Base-by-base conservation (phyloP, 352 stramenopile species). In the Phytophthora litchii region DNA sequence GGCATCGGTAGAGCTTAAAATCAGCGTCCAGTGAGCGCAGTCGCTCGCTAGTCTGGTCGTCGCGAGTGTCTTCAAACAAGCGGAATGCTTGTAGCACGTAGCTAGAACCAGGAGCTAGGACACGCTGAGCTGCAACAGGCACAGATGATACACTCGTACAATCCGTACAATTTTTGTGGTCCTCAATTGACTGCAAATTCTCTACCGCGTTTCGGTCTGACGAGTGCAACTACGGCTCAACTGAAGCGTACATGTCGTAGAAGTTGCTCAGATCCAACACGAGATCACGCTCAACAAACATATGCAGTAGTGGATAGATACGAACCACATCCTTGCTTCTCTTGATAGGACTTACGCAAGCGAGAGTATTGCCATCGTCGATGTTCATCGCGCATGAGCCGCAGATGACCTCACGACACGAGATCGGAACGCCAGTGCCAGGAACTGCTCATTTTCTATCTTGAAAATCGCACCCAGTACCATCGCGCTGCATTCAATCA, bases 81-180 rank as follows among this genome's bases (percentile, higher is more conserved):
- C 94, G 91, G 76, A 97, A 98, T 53, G 95, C 95, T 77, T 98
- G 90, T 80, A 95, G 13, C 6, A 27, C 3, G 23, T n/a, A n/a
- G n/a, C n/a, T n/a, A 50, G 40, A 83, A 99, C 97, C 97, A 99
- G 83, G 99, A 99, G 46, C 86, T 98, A n/a, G 97, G 97, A 81
- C 97, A 99, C 25, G 97, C 96, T 1, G 97, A 99, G 60, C 80
- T 97, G 83, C 97, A 99, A 81, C 97, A 99, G 17, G 97, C 97
- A 77, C 97, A 99, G 16, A 99, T 83, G 60, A 99, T 99, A 78
- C 97, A 99, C 83, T 99, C 97, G 77, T 99, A 99, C 95, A 99
- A 98, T 46, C 97, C 97, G 72, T 99, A 96, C 10, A 99, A 80
- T 99, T 99, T 81, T 98, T 98, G 54, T 97, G 88, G 81, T 99